These are phyloP conservation scores for Metarhizium sp. DNA, from an alignment of 2,329 filamentous ascomycete genomes.

Conservation along the genomic window DNA sequence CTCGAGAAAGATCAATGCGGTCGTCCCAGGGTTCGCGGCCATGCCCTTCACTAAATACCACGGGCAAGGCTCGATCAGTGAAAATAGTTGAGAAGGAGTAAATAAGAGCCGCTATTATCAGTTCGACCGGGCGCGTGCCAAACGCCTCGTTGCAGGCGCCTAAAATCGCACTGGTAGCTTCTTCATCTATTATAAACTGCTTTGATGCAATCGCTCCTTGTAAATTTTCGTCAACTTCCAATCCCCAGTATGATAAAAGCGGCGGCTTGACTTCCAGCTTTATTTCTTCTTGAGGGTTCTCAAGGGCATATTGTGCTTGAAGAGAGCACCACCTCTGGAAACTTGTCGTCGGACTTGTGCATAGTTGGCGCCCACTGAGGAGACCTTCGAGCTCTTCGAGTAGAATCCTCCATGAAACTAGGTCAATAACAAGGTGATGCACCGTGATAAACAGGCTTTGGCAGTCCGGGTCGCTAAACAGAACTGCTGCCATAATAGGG, in stretches of 20 bases:
- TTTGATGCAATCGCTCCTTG: not conserved
- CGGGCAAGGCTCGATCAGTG: not conserved
- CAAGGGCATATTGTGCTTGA: not conserved
- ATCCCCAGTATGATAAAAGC: not conserved
- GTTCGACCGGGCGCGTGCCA: not conserved
- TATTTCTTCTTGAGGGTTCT: not conserved
- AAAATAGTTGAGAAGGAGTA: not conserved
- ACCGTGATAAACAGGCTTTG: not conserved
- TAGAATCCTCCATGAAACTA: constrained; percentile 38
- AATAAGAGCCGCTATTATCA: not conserved
- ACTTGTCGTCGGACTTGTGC: not conserved
- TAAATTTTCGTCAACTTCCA: not conserved
- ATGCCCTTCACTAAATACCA: constrained; percentile 5
- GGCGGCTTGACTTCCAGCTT: not conserved
- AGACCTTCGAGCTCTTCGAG: constrained; percentile 8
- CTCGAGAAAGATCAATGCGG: constrained; percentile 19
- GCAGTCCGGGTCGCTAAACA: not conserved
- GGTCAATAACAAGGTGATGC: constrained; percentile 24
- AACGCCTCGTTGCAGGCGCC: not conserved
- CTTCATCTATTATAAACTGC: not conserved
- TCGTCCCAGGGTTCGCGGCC: constrained; percentile 21
- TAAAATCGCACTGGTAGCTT: constrained; percentile 7
- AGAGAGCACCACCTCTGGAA: not conserved
- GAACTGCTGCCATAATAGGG: not conserved
- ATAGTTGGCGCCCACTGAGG: not conserved